Evolutionary conservation across 1,284 basidiomycete species (phyloP), one percentile per base, ranked within the genome.

Genomic region (Athelia sp.): DNA sequence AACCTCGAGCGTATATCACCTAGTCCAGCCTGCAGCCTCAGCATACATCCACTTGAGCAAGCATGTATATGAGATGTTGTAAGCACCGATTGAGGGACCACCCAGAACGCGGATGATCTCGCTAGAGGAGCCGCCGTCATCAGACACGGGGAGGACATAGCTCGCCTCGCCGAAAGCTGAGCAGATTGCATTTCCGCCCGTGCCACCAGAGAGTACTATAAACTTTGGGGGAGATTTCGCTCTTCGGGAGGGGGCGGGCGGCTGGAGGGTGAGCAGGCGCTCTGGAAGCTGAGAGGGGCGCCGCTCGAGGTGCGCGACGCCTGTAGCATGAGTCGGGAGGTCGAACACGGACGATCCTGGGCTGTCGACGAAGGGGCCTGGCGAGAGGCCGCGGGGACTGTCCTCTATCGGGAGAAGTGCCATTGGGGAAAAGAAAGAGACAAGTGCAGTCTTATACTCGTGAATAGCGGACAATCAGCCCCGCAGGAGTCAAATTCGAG

Each of bases 101-200:
- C 88, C 89, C 18, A 92, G 69, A 13, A 91, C 89, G 38, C 89
- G 80, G 49, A 90, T 90, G 48, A 91, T 90, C 69, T 91, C 88
- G 57, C 85, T 87, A 2, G 87, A 90, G 14, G 87, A 90, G 47
- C 89, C 90, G 13, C 90, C 90, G 60, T 93, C 89, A 62, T 93
- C 90, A 4, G 90, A 93, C 42, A 93, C 87, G 26, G 89, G 89
- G 19, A 91, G 71, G 19, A 88, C 81, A 55, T 89, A 89, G 63
- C 78, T 85, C 11, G 86, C 82, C 52, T 66, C 54, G 2, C 72
- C 74, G 58, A 91, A 91, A 3, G 87, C 87, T 34, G 84, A 70
- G 59, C 86, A 89, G 55, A 91, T 86, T 17, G 84, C 76, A 59
- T 91, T 91, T 50, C 87, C 87, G 24, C 89, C 88, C 24, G 88